Conservation (phyloP, 495 filamentous ascomycete genomes). For the Trichoderma gamsii region DNA sequence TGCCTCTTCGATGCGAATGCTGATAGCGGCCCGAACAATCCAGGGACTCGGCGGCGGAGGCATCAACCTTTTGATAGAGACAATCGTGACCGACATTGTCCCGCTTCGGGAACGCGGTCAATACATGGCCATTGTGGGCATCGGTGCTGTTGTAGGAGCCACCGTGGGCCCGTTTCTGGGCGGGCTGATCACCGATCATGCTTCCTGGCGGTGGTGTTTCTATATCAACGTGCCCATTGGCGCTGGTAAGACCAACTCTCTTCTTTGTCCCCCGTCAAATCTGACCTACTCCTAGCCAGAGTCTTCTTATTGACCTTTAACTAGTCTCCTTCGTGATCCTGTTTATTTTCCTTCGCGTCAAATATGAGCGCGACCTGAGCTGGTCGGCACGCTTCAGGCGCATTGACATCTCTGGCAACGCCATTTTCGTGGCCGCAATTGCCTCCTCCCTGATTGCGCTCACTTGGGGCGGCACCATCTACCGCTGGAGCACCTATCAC, state of each 20-base stretch:
- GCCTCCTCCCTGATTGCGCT: conserved; percentile 28
- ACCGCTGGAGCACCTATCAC: conserved; percentile 28
- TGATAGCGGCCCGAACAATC: conserved; percentile 65
- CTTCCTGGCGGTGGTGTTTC: conserved; percentile 36
- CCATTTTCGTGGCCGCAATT: conserved; percentile 25
- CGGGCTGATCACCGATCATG: conserved; percentile 53
- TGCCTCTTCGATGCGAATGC: conserved; percentile 42
- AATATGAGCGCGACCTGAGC: conserved; percentile 22
- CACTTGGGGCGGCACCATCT: conserved; percentile 22
- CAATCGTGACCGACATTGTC: conserved; percentile 64
- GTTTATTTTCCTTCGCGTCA: conserved; percentile 29
- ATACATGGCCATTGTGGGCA: conserved; percentile 47
- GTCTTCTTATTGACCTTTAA: background rate
- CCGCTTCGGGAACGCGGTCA: conserved; percentile 56
- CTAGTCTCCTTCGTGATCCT: conserved; percentile 24
- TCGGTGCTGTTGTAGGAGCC: conserved; percentile 58
- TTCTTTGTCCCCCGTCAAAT: background rate
- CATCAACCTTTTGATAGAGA: conserved; percentile 66
- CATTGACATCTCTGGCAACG: conserved; percentile 31
- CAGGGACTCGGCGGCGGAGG: conserved; percentile 78
- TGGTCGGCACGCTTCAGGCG: conserved; percentile 19
- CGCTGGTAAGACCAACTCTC: conserved; percentile 11
- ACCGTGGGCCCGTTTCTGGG: conserved; percentile 66
- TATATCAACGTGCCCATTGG: conserved; percentile 32
- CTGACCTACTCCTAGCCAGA: background rate